Base-by-base conservation (phyloP, 306 rosid genomes). In the Fagus crenata region DNA sequence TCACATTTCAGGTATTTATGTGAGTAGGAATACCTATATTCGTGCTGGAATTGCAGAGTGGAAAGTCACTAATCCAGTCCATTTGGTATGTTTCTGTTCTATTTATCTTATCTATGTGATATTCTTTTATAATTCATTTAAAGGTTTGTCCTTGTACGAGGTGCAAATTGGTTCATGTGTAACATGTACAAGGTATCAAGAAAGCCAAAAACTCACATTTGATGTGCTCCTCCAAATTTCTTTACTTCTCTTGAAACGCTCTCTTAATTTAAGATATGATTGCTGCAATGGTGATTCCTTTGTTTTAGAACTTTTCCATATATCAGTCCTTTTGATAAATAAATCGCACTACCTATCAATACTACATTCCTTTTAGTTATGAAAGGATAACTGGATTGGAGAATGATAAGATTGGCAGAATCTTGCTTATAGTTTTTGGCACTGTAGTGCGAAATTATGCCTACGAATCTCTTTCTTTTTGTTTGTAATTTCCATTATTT, bases 1-100 rank as follows among this genome's bases (percentile, higher is more conserved):
- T 53, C 72, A 33, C 74, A 54, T 79, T 46, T 76, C 86, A 95
- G 98, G 97, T 75, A 87, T 95, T 76, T 95, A 92, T 84, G 97
- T 90, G 74, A 92, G 98, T 76, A 90, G 98, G 92, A 95, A 95
- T 78, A 92, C 97, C 78, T 95, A 95, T 79, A 90, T 95, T 75
- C 97, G 96, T 72, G 92, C 72, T 42, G 97, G 98, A 84, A 83
- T 92, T 84, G 96, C 98, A 36, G 97, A 95, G 77, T 95, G 97
- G 98, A 92, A 88, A 80, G 74, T 82, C 81, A 88, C 90, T 69
- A 95, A 95, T 86, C 98, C 97, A 11, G 96, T 95, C 78, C 97
- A 95, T 51, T 78, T 95, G 91, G 98, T 93, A 93, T 73, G 86
- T 74, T 71, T 39, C 37, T 78, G 32, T 73, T 77, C 65, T 59